phyloP scores from a whole-genome alignment of 306 rosid genomes.

The Rosa multiflora region DNA sequence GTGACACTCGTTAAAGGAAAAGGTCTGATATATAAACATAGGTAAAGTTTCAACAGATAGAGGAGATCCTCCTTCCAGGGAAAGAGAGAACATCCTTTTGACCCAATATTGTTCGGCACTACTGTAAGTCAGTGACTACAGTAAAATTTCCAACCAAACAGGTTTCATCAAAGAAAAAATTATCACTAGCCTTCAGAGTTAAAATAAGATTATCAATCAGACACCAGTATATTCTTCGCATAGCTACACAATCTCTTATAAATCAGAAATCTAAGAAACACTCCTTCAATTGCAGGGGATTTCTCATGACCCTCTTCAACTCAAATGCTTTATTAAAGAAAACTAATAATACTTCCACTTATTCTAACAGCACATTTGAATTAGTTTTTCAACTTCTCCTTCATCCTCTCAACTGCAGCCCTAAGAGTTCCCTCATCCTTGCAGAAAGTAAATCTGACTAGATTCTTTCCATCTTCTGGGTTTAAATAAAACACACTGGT shows the following conservation, averaged over 20 bases:
- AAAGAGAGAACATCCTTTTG: background rate
- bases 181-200: background rate
- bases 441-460: constrained; percentile 85
- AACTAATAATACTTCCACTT: background rate
- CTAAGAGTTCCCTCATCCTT: constrained; percentile 85
- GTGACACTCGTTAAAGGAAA: background rate
- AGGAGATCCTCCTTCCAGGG: background rate
- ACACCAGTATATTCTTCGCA: background rate
- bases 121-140: background rate
- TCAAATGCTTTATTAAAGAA: background rate
- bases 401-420: constrained; percentile 91
- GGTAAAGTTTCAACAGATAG: background rate
- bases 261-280: background rate
- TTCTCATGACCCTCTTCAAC: background rate
- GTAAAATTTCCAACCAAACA: background rate
- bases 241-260: background rate
- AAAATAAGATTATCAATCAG: background rate
- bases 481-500: constrained; percentile 86
- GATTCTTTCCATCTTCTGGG: constrained; percentile 93
- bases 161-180: background rate
- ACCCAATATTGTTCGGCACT: background rate
- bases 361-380: background rate
- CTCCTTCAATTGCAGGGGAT: background rate
- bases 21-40: background rate
- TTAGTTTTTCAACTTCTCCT: constrained; percentile 58